Conservation (phyloP, 208 protist genomes). For the Trypanosoma brucei region DNA sequence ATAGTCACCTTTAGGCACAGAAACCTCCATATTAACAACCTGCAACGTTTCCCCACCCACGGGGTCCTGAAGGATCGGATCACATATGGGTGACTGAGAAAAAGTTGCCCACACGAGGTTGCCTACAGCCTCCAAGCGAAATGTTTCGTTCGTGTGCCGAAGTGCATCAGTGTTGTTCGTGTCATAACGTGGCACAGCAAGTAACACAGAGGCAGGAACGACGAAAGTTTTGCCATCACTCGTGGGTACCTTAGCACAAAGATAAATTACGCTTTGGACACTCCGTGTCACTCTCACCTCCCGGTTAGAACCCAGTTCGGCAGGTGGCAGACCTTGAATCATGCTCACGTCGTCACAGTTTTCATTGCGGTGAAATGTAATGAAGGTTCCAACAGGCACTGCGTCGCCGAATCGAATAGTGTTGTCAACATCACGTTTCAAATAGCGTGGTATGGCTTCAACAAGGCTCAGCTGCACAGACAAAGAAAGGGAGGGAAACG, state of each 20-base stretch:
- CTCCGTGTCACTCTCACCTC: constrained; percentile 15
- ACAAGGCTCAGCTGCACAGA: constrained; percentile 35
- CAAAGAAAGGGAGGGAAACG: constrained; percentile 15
- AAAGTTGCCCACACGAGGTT: constrained; percentile 23
- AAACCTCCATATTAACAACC: constrained; percentile 26
- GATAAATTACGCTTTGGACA: constrained; percentile 21
- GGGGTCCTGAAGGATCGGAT: constrained; percentile 33
- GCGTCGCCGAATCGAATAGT: constrained; percentile 33
- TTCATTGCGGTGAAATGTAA: constrained; percentile 39
- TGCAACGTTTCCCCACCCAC: constrained; percentile 11
- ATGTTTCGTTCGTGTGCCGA: constrained; percentile 33
- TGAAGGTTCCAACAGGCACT: constrained; percentile 34
- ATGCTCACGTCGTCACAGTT: constrained; percentile 11
- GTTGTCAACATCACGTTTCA: constrained; percentile 12
- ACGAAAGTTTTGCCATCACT: not conserved
- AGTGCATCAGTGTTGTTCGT: constrained; percentile 28
- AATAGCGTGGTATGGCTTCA: constrained; percentile 23
- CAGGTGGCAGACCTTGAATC: constrained; percentile 4
- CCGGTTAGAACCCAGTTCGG: constrained; percentile 14
- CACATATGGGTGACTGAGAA: constrained; percentile 36
- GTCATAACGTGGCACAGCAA: constrained; percentile 23
- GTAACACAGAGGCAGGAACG: constrained; percentile 25
- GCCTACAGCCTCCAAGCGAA: constrained; percentile 12
- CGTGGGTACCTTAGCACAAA: constrained; percentile 31
- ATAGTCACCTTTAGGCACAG: constrained; percentile 44